Base-by-base conservation (phyloP, 306 rosid genomes). In the Chamaecrista fasciculata region DNA sequence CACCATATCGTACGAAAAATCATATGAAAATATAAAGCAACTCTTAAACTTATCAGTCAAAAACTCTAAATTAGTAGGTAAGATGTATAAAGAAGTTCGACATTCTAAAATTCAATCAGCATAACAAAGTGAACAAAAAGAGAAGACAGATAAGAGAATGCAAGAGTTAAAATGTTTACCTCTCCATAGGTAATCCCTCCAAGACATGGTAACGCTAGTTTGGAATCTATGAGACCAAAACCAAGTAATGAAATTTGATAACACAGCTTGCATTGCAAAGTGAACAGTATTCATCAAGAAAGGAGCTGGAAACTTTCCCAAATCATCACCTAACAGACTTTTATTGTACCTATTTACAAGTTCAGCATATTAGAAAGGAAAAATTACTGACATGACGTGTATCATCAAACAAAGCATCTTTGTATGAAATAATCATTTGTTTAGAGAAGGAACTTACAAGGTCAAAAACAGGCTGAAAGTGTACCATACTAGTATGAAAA, bases 231-330 rank as follows among this genome's bases (percentile, higher is more conserved):
- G 42, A 78, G 99, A 78, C 99, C 99, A 91, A 79, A 82, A 86
- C 95, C 92, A 89, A 21, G 86, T 91, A 82, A 94, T 89, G 74
- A 79, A 76, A 65, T 73, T 91, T 18, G 99, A 91, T 58, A 94
- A 68, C 59, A 78, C 73, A 76, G 97, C 97, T 94, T 94, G 99
- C 97, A 94, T 81, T 66, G 87, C 19, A 76, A 91, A 94, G 81
- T 94, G 97, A 73, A 94, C 69, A 26, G 92, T 84, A 75, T 89
- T 94, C 99, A 94, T 94, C 78, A 91, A 71, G 61, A 89, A 84
- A 24, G 99, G 99, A 71, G 99, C 99, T 11, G 99, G 99, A 76
- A 94, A 94, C 81, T 77, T 88, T 76, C 98, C 98, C 92, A 94
- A 50, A 72, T 86, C 80, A 67, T 94, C 94, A 73, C 99, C 99